Conservation (phyloP, 2,329 filamentous ascomycete genomes). For the Fulvia fulva region DNA sequence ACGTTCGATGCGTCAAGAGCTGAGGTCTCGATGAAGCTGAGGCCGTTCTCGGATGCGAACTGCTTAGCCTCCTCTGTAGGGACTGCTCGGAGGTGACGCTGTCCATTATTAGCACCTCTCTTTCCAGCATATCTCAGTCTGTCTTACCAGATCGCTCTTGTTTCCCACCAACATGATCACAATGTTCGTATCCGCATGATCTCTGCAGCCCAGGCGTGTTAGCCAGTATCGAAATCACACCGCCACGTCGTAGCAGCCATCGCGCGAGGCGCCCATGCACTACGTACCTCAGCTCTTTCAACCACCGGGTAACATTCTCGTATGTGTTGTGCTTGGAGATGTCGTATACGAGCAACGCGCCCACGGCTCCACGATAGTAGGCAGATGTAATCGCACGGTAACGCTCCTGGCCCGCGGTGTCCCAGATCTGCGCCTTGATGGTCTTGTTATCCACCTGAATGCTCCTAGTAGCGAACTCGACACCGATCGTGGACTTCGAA, state of each 20-base stretch:
- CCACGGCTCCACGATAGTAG: conserved; percentile 96
- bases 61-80: conserved; percentile 72
- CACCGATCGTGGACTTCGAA: conserved; percentile 98
- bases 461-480: conserved; percentile 89
- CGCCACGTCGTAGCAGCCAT: too few species aligned
- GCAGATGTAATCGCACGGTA: conserved; percentile 99
- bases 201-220: too few species aligned
- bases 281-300: too few species aligned
- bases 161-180: conserved; percentile 99
- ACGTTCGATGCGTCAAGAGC: conserved; percentile 98
- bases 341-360: conserved; percentile 90
- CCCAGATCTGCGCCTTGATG: conserved; percentile 97
- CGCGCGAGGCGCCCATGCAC: too few species aligned
- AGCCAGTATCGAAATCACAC: too few species aligned
- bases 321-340: conserved; percentile 26
- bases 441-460: conserved; percentile 99
- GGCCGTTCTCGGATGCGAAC: conserved; percentile 74
- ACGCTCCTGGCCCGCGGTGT: conserved; percentile 96
- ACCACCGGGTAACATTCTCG: conserved; percentile 72
- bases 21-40: conserved; percentile 99
- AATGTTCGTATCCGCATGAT: conserved; percentile 95
- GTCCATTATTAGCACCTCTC: neutral
- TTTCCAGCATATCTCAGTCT: neutral
- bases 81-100: neutral
- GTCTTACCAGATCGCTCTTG: conserved; percentile 85